Evolutionary conservation across 257 asterid genomes (phyloP), one percentile per base, ranked within the genome.

Genomic region (Parsonsia alboflavescens): DNA sequence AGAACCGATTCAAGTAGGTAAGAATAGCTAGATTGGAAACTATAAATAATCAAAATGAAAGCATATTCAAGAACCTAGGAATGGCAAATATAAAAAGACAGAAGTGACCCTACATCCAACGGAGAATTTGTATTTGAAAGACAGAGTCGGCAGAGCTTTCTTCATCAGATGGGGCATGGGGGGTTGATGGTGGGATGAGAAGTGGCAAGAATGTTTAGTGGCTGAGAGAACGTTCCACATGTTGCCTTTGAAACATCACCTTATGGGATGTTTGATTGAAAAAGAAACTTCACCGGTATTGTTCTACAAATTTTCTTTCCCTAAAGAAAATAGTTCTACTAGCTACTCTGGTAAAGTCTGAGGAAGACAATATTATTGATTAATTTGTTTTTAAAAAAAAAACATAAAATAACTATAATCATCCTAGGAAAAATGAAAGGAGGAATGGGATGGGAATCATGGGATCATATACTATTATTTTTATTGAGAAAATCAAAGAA

Each of bases 161-260:
- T 65, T 64, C 13, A 36, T 67, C 58, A 16, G 21, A n/a, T 24
- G 44, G 21, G 66, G 0, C 21, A 13, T 13, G 21, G 21, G 56
- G 56, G 1, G 53, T 48, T 48, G 53, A n/a, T 13, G 21, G 21
- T 26, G 33, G 68, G 50, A 48, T 10, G 10, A 39, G 45, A 10
- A 19, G 50, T 70, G 64, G 75, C 9, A 22, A 73, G 48, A 54
- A 16, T 39, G 70, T 39, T 64, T 70, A 68, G 79, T 57, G 76
- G 75, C 70, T 46, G 59, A 73, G 73, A 69, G 42, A 72, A 58
- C 71, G 36, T 46, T 73, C 82, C 75, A 76, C 80, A 66, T 82
- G 79, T 68, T 77, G 70, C 21, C 77, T 79, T 68, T 78, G 83
- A 78, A 80, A 77, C 81, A 72, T 80, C 82, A 72, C 75, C 61